Percentiles rank a stretch among this genome's conserved stretches.
phyloP scores from a whole-genome alignment of 495 filamentous ascomycete genomes.

The Terfezia claveryi region DNA sequence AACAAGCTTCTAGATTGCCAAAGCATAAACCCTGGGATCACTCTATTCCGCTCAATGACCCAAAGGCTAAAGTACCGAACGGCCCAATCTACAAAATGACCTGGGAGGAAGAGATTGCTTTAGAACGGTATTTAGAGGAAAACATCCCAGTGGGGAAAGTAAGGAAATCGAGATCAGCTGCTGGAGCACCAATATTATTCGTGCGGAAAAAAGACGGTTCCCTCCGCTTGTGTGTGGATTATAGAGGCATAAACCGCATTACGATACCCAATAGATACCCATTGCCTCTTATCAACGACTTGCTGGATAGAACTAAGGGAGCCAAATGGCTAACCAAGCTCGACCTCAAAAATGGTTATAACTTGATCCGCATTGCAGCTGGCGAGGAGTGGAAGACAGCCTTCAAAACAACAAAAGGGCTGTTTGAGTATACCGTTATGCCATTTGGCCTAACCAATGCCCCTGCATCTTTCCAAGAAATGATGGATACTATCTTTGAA shows the following conservation, averaged over 20 bases:
- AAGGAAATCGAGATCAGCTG: background rate
- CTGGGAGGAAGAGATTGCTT: background rate
- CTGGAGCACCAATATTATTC: slow-evolving; percentile 20
- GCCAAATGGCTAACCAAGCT: slow-evolving; percentile 20
- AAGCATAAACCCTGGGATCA: background rate
- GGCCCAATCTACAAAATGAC: background rate
- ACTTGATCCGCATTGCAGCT: slow-evolving; percentile 20
- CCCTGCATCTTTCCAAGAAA: slow-evolving; percentile 15
- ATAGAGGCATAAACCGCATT: slow-evolving; percentile 1
- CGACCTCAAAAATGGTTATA: slow-evolving; percentile 23
- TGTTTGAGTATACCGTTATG: slow-evolving; percentile 19
- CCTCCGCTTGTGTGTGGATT: slow-evolving; percentile 20
- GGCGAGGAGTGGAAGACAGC: slow-evolving; percentile 21
- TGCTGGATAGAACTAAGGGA: slow-evolving; percentile 7
- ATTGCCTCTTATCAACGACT: slow-evolving; percentile 21
- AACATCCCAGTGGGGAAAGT: background rate
- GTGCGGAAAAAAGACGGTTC: slow-evolving; percentile 16
- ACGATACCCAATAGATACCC: slow-evolving; percentile 10
- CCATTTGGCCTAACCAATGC: slow-evolving; percentile 18
- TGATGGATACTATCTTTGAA: slow-evolving; percentile 16
- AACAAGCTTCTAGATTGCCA: background rate
- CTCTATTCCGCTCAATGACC: background rate
- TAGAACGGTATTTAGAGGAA: background rate
- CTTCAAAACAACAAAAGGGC: slow-evolving; percentile 16
- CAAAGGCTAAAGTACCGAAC: background rate